Percentiles rank a stretch among this genome's conserved stretches.
phyloP scores from a whole-genome alignment of 768 basidiomycete genomes.

The Neoboletus brunneissimus region DNA sequence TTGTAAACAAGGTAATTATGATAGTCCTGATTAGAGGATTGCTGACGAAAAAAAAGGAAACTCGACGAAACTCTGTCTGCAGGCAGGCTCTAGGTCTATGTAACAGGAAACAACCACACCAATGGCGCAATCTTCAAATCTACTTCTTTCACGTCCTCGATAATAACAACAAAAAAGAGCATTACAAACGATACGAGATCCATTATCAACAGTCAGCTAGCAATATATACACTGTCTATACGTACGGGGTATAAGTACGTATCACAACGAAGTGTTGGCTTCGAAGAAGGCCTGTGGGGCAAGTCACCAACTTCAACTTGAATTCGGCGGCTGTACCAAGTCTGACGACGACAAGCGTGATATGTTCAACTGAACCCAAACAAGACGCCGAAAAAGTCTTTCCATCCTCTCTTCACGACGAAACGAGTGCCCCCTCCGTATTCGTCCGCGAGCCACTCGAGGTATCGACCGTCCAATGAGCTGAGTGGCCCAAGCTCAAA shows the following conservation, averaged over 20 bases:
- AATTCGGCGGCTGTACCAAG: neutral
- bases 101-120: no score
- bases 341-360: neutral
- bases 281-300: neutral
- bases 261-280: neutral
- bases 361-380: slow-evolving; percentile 39
- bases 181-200: neutral
- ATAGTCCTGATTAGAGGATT: no score
- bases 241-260: neutral
- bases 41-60: no score
- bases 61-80: no score
- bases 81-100: no score
- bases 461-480: slow-evolving; percentile 63
- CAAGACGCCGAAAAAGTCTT: slow-evolving; percentile 43
- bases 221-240: neutral
- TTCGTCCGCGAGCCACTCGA: slow-evolving; percentile 74
- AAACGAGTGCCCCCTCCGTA: slow-evolving; percentile 48
- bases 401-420: slow-evolving; percentile 45
- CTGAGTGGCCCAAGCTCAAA: slow-evolving; percentile 78
- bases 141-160: neutral
- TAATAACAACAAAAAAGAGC: neutral
- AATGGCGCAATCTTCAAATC: no score
- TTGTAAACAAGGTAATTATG: no score
- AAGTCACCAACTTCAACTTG: neutral
- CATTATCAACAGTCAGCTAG: neutral